These are phyloP conservation scores for Ochromonas danica DNA, from an alignment of 108 stramenopile genomes.

Conservation along the genomic window DNA sequence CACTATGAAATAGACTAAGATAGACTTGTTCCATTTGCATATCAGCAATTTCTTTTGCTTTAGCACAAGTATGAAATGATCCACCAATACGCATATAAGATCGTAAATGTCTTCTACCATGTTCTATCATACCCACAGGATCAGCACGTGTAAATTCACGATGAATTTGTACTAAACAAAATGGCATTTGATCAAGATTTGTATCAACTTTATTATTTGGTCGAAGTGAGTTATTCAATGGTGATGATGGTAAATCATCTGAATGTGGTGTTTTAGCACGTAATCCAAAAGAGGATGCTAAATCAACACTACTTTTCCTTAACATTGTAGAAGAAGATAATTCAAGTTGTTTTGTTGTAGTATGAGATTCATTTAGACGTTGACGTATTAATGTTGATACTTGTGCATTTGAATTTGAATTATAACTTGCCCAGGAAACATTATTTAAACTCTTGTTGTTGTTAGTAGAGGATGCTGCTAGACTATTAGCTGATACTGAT, in stretches of 20 bases:
- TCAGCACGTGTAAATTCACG: neutral
- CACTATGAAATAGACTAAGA: neutral
- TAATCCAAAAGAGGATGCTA: neutral
- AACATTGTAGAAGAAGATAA: neutral
- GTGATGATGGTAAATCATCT: no score
- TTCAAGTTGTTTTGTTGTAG: neutral
- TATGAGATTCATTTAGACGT: neutral
- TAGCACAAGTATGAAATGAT: slow-evolving; percentile 1
- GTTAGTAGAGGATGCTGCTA: neutral
- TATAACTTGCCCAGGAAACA: neutral
- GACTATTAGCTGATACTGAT: no score
- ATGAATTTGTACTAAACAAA: slow-evolving; percentile 30
- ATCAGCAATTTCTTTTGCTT: slow-evolving; percentile 23
- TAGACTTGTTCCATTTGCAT: slow-evolving; percentile 13
- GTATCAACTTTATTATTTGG: no score
- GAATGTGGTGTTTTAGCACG: neutral
- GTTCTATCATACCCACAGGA: neutral
- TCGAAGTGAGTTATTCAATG: no score
- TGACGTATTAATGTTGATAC: neutral
- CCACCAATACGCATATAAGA: slow-evolving; percentile 12
- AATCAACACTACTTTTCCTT: neutral
- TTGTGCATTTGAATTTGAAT: neutral
- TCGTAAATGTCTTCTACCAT: neutral
- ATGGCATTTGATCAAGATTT: slow-evolving; percentile 19
- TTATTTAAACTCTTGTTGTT: neutral